A percentile compares a stretch with the other conserved stretches of the same genome.
Evolutionary conservation across 2,329 filamentous ascomycete species (phyloP).

Genomic region (Samsoniella hepiali): DNA sequence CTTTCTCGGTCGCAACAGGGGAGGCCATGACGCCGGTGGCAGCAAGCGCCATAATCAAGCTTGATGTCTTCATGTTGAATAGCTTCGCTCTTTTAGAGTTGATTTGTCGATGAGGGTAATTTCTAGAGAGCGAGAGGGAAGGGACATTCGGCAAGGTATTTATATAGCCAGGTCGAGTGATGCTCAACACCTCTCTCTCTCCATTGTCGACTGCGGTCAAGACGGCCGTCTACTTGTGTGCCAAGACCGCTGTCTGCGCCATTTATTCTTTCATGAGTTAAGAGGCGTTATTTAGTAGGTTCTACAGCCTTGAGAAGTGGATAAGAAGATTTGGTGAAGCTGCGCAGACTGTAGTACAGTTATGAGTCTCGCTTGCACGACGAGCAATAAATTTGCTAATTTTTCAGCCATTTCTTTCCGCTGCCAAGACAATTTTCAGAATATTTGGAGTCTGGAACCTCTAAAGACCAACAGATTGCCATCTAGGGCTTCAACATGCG

Average conservation of each 20-base stretch:
- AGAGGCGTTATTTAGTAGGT: neutral
- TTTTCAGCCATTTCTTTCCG: neutral
- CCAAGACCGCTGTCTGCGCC: neutral
- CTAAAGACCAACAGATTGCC: neutral
- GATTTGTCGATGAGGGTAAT: neutral
- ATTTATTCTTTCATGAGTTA: neutral
- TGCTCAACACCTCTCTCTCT: neutral
- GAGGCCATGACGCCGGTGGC: neutral
- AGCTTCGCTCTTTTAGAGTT: neutral
- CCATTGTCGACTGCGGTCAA: neutral
- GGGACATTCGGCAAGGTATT: neutral
- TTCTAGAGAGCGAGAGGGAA: neutral
- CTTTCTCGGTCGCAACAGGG: neutral
- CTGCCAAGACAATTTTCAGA: neutral
- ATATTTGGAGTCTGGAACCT: neutral
- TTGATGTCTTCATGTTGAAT: neutral
- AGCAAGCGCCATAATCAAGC: neutral
- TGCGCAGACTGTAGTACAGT: neutral
- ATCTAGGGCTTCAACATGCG: neutral
- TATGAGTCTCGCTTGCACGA: neutral
- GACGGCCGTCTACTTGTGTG: neutral
- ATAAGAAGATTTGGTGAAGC: neutral
- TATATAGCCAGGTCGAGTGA: neutral
- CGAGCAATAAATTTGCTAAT: neutral
- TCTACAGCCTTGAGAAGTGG: neutral